Evolutionary conservation across 2,329 filamentous ascomycete species (phyloP).

Genomic region (Diaporthe capsici): DNA sequence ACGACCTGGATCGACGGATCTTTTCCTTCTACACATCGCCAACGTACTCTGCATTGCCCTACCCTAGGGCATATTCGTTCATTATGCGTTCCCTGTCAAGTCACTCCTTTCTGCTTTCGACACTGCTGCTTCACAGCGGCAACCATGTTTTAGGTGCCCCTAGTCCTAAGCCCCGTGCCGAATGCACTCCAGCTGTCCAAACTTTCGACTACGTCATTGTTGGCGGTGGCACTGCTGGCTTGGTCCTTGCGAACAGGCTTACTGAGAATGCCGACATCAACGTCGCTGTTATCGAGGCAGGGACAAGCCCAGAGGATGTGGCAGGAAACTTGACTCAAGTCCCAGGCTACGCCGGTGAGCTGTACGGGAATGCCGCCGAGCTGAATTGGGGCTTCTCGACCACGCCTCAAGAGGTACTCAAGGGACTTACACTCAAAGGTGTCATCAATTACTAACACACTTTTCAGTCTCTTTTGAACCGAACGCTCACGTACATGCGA

Average conservation of each 20-base stretch:
- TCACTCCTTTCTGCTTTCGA: slow-evolving; percentile 14
- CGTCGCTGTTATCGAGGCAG: slow-evolving; percentile 36
- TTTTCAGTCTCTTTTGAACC: background rate
- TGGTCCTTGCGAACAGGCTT: slow-evolving; percentile 33
- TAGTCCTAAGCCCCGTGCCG: background rate
- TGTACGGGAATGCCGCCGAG: background rate
- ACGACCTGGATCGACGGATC: background rate
- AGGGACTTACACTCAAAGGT: background rate
- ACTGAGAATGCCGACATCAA: slow-evolving; percentile 14
- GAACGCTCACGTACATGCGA: slow-evolving; percentile 1
- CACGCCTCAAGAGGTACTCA: slow-evolving; percentile 26
- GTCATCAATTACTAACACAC: background rate
- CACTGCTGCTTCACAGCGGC: slow-evolving; percentile 1
- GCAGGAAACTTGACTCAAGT: slow-evolving; percentile 30
- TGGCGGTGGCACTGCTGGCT: slow-evolving; percentile 35
- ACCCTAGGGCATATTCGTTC: background rate
- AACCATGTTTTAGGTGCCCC: slow-evolving; percentile 12
- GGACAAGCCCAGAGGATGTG: background rate
- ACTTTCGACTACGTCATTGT: slow-evolving; percentile 38
- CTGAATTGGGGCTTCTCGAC: slow-evolving; percentile 23
- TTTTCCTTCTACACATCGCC: background rate
- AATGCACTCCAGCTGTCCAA: background rate
- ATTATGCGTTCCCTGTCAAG: slow-evolving; percentile 15
- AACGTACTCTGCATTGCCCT: background rate
- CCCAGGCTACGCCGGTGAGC: slow-evolving; percentile 15